A percentile compares a stretch with the other conserved stretches of the same genome.
Conservation (phyloP, 805 yeast species). For the Aciculoconidium aculeatum region DNA sequence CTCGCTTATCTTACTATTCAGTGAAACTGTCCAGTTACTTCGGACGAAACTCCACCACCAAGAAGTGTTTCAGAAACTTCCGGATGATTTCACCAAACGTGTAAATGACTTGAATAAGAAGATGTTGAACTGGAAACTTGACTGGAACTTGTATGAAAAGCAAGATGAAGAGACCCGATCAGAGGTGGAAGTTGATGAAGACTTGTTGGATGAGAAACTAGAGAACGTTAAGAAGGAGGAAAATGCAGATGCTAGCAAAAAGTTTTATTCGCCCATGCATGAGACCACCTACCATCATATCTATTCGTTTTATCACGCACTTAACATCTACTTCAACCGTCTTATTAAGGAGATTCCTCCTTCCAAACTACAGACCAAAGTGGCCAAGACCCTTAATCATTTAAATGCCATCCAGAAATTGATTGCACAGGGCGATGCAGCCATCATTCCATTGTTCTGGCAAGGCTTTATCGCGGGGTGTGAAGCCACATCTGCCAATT, state of each 20-base stretch:
- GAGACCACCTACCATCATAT: conserved; percentile 78
- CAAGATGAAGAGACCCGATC: conserved; percentile 8
- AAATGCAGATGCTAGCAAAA: conserved; percentile 11
- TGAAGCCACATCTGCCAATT: conserved; percentile 52
- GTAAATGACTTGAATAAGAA: conserved; percentile 17
- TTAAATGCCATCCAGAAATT: conserved; percentile 56
- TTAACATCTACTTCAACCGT: conserved; percentile 66
- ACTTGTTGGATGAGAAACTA: conserved; percentile 7
- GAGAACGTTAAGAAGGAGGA: conserved; percentile 8
- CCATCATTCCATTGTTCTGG: conserved; percentile 77
- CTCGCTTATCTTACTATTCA: conserved; percentile 65
- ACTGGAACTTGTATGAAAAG: conserved; percentile 54
- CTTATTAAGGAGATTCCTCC: conserved; percentile 54
- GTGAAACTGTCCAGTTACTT: conserved; percentile 63
- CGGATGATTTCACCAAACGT: conserved; percentile 31
- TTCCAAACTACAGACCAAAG: conserved; percentile 53
- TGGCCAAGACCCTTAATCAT: conserved; percentile 55
- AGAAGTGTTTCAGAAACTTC: conserved; percentile 19
- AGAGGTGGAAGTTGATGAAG: conserved; percentile 10
- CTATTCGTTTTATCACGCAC: conserved; percentile 68
- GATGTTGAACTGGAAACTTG: conserved; percentile 56
- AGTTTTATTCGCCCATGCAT: conserved; percentile 48
- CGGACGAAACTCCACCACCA: conserved; percentile 54
- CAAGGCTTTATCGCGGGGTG: conserved; percentile 88
- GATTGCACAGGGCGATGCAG: conserved; percentile 48